Conservation (phyloP, 768 basidiomycete genomes). For the Gloeopeniophorella convolvens region DNA sequence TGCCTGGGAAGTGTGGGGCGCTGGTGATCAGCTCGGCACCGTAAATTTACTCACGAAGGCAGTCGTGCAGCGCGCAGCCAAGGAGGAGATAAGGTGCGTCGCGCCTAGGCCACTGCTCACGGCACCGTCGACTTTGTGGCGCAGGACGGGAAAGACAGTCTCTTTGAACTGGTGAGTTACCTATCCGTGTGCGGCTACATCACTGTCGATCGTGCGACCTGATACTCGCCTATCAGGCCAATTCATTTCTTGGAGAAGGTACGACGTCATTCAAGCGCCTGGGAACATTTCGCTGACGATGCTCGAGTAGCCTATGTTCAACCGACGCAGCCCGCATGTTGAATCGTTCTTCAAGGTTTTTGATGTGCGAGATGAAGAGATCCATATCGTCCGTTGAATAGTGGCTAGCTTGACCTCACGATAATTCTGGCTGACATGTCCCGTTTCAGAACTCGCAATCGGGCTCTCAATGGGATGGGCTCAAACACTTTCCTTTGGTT, state of each 20-base stretch:
- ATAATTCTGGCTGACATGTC: neutral
- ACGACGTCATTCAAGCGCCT: no score
- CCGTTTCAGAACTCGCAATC: slow-evolving; percentile 19
- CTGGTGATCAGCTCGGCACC: slow-evolving; percentile 59
- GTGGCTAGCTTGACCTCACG: neutral
- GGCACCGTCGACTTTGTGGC: neutral
- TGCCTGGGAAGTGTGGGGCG: slow-evolving; percentile 65
- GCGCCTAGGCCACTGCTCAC: neutral
- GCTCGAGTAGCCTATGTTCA: slow-evolving; percentile 46
- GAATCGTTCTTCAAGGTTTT: slow-evolving; percentile 31
- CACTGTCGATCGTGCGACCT: neutral
- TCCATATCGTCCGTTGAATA: slow-evolving; percentile 50
- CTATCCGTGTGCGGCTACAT: neutral
- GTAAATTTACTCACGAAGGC: slow-evolving; percentile 58
- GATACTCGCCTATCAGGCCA: slow-evolving; percentile 38
- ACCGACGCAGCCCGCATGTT: slow-evolving; percentile 47
- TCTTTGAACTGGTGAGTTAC: slow-evolving; percentile 54
- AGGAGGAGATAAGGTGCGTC: slow-evolving; percentile 52
- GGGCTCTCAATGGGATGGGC: slow-evolving; percentile 19
- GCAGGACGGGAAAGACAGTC: slow-evolving; percentile 46
- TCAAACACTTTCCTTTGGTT: slow-evolving; percentile 18
- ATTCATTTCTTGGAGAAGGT: slow-evolving; percentile 63
- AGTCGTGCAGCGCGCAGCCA: slow-evolving; percentile 51
- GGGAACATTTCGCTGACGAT: no score
- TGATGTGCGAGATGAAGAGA: slow-evolving; percentile 38